Evolutionary conservation across 1,284 basidiomycete species (phyloP), one percentile per base, ranked within the genome.

Genomic region (Naganishia albida): DNA sequence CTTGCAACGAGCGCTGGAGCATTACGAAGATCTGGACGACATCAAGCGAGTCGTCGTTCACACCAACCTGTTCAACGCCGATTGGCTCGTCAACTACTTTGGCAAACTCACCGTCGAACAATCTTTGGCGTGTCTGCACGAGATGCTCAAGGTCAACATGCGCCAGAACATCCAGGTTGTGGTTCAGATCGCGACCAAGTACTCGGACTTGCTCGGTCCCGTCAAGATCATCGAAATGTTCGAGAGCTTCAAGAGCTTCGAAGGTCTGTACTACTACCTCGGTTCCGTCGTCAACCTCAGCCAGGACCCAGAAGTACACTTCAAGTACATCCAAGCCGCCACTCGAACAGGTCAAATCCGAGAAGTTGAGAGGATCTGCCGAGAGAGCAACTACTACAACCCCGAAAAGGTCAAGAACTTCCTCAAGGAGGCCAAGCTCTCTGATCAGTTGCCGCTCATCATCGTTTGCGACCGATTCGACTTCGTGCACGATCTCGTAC

Each of bases 321-420:
- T 98, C 87, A 99, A 99, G 84, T 99, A 99, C 82, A 98, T 99
- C 74, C 96, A 99, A 78, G 96, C 96, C 39, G 96, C 96, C 12
- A 97, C 94, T 1, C 88, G 96, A 49, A 99, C 96, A 23, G 95
- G 95, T 50, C 96, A 99, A 78, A 93, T 99, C 74, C 88, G 96
- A 67, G 96, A 99, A 78, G 96, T 99, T 68, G 96, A 99, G 82
- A 91, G 96, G 66, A 95, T 99, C 74, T 96, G 93, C 78, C 86
- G 96, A 69, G 96, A 99, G 83, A 93, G 90, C 78, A 98, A 99
- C 81, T 85, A 84, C 81, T 99, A 99, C 85, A 96, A 96, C 80
- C 91, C 96, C 1, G 96, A 99, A 82, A 99, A 99, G 82, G 96
- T 99, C 84, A 99, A 99, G 85, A 99, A 99, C 83, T 99, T 97